A percentile compares a stretch with the other conserved stretches of the same genome.
These are phyloP conservation scores for Grosmannia clavigera DNA, from an alignment of 2,329 filamentous ascomycete species.

Conservation along the genomic window DNA sequence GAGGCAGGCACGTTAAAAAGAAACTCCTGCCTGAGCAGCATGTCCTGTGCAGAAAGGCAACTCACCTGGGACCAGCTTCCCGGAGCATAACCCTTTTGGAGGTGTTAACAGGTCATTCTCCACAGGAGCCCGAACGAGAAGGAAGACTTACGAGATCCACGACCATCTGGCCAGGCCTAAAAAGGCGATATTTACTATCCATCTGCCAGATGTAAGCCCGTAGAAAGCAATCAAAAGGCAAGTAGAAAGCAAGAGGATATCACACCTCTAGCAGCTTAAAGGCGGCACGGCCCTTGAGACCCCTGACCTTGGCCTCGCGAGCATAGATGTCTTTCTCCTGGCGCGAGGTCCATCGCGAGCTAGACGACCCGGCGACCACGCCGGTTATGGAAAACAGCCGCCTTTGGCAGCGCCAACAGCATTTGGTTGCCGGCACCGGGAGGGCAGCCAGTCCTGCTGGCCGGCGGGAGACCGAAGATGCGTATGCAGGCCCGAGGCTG, in stretches of 20 bases:
- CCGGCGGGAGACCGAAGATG: background rate
- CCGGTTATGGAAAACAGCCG: background rate
- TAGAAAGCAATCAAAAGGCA: background rate
- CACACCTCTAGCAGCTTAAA: slow-evolving; percentile 80
- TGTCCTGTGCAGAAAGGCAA: background rate
- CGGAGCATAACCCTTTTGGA: slow-evolving; percentile 57
- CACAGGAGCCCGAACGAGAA: background rate
- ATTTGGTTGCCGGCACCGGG: background rate
- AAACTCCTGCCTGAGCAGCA: background rate
- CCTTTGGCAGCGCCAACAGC: background rate
- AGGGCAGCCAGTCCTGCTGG: background rate
- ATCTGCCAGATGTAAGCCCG: slow-evolving; percentile 39
- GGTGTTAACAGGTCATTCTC: background rate
- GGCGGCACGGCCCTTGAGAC: slow-evolving; percentile 79
- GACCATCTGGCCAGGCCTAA: slow-evolving; percentile 69
- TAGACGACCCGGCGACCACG: slow-evolving; percentile 39
- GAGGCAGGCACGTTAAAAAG: background rate
- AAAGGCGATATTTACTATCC: slow-evolving; percentile 68
- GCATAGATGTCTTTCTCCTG: slow-evolving; percentile 63
- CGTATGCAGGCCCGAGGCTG: background rate
- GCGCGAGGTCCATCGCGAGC: slow-evolving; percentile 65
- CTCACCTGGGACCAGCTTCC: slow-evolving; percentile 57
- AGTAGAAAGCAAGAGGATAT: background rate
- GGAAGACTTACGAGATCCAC: slow-evolving; percentile 63
- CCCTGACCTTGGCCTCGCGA: slow-evolving; percentile 62